Evolutionary conservation across 345 rosid genomes (phyloP).

Genomic region (Triadica sebifera): DNA sequence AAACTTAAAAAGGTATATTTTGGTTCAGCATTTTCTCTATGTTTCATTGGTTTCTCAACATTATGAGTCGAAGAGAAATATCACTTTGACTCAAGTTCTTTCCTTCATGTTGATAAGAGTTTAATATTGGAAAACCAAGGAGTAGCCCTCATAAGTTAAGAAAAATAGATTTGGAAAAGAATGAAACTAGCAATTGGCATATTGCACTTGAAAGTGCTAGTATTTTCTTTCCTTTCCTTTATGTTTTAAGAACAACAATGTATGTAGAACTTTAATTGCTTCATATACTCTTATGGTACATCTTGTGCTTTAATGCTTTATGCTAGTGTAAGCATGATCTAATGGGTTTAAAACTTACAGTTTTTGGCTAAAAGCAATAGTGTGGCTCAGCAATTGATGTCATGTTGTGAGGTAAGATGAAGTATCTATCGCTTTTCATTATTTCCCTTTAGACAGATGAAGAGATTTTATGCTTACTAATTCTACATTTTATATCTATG

Average conservation of each 20-base stretch:
- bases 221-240: too few species aligned
- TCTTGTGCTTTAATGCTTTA: background rate
- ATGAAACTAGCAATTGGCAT: too few species aligned
- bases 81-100: too few species aligned
- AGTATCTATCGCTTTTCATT: background rate
- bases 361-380: conserved; percentile 52
- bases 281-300: background rate
- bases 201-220: too few species aligned
- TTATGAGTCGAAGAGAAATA: too few species aligned
- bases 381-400: conserved; percentile 63
- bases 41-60: background rate
- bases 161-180: too few species aligned
- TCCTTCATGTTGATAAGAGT: too few species aligned
- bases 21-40: background rate
- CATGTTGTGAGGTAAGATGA: conserved; percentile 79
- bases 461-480: background rate
- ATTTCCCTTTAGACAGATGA: background rate
- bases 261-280: background rate
- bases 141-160: too few species aligned
- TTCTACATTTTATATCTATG: background rate
- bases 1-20: conserved; percentile 66
- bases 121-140: too few species aligned
- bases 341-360: conserved; percentile 33
- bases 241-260: background rate
- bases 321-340: conserved; percentile 14